Evolutionary conservation across 768 basidiomycete genomes (phyloP).

Genomic region (Termitomyces sp.): DNA sequence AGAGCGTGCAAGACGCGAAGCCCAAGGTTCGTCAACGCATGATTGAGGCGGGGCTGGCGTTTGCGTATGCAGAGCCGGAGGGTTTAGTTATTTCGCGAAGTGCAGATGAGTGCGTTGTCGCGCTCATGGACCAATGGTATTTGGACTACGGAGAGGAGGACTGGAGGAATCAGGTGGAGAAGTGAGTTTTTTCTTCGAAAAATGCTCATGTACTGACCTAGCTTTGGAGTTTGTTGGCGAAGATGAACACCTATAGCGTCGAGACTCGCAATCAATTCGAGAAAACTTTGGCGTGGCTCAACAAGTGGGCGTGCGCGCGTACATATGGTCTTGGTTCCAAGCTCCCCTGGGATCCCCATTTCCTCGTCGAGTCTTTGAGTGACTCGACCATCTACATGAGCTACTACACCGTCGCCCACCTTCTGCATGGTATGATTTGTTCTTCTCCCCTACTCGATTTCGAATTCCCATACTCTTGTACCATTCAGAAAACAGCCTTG

Average conservation of each 20-base stretch:
- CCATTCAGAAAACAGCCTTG: slow-evolving; percentile 56
- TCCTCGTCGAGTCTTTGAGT: slow-evolving; percentile 93
- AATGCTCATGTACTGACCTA: slow-evolving; percentile 6
- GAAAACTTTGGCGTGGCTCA: slow-evolving; percentile 89
- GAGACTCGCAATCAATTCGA: slow-evolving; percentile 94
- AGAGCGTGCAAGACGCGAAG: slow-evolving; percentile 88
- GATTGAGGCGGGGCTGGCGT: slow-evolving; percentile 72
- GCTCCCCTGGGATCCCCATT: slow-evolving; percentile 94
- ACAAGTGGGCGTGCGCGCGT: slow-evolving; percentile 98
- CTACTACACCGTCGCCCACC: slow-evolving; percentile 92
- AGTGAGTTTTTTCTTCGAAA: slow-evolving; percentile 40
- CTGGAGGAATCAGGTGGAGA: slow-evolving; percentile 87
- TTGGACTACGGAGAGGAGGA: slow-evolving; percentile 88
- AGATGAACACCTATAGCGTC: slow-evolving; percentile 86
- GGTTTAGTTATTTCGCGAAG: slow-evolving; percentile 24
- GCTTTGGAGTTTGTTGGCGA: slow-evolving; percentile 56
- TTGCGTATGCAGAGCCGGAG: slow-evolving; percentile 95
- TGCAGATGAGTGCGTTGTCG: slow-evolving; percentile 19
- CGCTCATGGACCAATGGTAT: slow-evolving; percentile 99
- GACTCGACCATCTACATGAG: slow-evolving; percentile 99
- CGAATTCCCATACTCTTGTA: not conserved
- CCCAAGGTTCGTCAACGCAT: slow-evolving; percentile 78
- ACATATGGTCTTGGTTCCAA: slow-evolving; percentile 94
- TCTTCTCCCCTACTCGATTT: not conserved
- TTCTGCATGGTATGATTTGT: slow-evolving; percentile 73